Conservation (phyloP, 2,329 filamentous ascomycete species). For the Talaromyces piceae region DNA sequence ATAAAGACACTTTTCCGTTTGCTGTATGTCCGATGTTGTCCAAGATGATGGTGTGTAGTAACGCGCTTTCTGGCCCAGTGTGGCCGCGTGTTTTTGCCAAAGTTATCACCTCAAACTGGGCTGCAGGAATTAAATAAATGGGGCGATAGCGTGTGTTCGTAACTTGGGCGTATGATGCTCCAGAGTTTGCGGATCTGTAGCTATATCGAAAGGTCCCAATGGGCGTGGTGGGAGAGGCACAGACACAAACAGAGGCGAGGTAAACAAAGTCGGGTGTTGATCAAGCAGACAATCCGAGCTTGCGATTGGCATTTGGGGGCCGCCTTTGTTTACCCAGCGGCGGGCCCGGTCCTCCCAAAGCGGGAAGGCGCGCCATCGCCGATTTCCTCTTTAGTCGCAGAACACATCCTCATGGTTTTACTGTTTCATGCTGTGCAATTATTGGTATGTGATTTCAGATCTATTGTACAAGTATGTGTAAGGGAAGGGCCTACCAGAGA, state of each 20-base stretch:
- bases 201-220: not conserved
- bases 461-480: no score
- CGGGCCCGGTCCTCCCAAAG: slow-evolving; percentile 5
- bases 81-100: not conserved
- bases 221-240: not conserved
- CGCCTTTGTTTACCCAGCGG: slow-evolving; percentile 10
- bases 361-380: not conserved
- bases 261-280: not conserved
- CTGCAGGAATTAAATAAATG: not conserved
- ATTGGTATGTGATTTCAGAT: no score
- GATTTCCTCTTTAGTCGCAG: not conserved
- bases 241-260: slow-evolving; percentile 2
- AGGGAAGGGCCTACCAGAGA: no score
- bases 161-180: not conserved
- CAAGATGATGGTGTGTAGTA: not conserved
- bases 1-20: not conserved
- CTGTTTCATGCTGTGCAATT: no score
- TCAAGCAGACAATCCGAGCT: not conserved
- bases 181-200: no score
- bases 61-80: not conserved
- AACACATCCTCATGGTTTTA: no score
- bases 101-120: not conserved
- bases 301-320: not conserved
- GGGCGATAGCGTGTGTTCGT: not conserved
- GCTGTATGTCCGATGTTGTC: not conserved